Evolutionary conservation across 2,329 filamentous ascomycete species (phyloP).

Genomic region (Aspergillus chevalieri): DNA sequence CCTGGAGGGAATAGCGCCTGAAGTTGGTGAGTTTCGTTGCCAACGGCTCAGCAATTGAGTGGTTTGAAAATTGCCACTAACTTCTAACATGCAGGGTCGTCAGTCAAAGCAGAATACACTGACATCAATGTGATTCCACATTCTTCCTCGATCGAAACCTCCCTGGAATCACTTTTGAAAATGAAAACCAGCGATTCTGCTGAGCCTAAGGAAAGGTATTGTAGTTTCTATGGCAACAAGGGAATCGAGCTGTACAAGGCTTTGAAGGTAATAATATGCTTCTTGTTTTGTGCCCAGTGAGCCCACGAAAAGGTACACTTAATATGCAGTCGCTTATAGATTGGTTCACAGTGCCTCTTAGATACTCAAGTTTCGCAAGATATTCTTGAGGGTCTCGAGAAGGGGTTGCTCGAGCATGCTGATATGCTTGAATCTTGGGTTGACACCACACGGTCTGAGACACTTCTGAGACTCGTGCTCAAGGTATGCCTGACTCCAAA

Average conservation of each 20-base stretch:
- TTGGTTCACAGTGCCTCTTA: constrained; percentile 16
- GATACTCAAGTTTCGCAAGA: constrained; percentile 13
- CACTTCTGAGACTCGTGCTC: constrained; percentile 22
- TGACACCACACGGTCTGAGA: constrained; percentile 18
- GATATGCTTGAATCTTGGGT: constrained; percentile 23
- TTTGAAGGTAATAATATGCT: constrained; percentile 3
- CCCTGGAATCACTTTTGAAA: neutral
- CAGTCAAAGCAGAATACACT: constrained; percentile 5
- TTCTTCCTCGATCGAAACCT: neutral
- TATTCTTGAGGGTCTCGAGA: constrained; percentile 3
- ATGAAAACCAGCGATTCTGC: neutral
- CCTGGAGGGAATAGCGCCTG: constrained; percentile 53
- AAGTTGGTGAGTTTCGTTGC: constrained; percentile 49
- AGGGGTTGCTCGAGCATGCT: constrained; percentile 32
- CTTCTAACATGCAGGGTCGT: neutral
- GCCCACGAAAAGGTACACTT: neutral
- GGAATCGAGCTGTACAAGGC: neutral
- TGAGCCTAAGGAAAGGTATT: constrained; percentile 4
- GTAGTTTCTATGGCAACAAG: constrained; percentile 1
- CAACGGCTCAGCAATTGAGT: constrained; percentile 6
- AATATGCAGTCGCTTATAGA: constrained; percentile 6
- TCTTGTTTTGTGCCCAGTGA: neutral
- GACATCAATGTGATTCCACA: constrained; percentile 3
- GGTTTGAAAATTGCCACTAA: neutral
- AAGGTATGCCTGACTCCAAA: constrained; percentile 23